Evolutionary conservation across 352 stramenopile genomes (phyloP).

Genomic region (Pythium myriotylum): DNA sequence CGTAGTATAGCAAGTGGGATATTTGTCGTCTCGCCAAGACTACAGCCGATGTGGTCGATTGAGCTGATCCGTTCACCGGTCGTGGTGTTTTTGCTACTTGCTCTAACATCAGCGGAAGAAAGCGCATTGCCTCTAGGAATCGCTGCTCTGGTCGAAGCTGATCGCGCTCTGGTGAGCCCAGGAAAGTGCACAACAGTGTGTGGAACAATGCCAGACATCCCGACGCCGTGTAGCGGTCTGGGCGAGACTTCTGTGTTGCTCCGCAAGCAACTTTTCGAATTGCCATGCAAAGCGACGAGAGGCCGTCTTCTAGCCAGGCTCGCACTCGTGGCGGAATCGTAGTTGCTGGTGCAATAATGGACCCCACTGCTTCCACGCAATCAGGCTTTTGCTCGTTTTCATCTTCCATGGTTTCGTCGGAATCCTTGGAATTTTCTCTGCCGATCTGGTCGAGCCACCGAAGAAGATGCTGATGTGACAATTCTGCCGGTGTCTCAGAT

Average conservation of each 20-base stretch:
- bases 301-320: conserved; percentile 66
- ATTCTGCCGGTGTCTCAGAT: background rate
- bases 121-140: conserved; percentile 74
- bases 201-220: conserved; percentile 81
- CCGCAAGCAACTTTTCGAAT: conserved; percentile 84
- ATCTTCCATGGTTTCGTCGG: conserved; percentile 22
- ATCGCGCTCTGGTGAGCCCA: conserved; percentile 57
- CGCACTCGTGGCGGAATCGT: conserved; percentile 34
- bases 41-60: background rate
- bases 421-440: conserved; percentile 8
- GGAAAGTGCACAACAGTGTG: conserved; percentile 76
- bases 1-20: conserved; percentile 68
- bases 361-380: background rate
- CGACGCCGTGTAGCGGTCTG: conserved; percentile 76
- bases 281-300: conserved; percentile 83
- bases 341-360: background rate
- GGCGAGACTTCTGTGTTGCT: conserved; percentile 82
- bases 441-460: conserved; percentile 46
- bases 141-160: conserved; percentile 64
- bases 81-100: conserved; percentile 41
- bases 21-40: conserved; percentile 46
- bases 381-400: conserved; percentile 22
- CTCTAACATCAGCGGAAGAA: conserved; percentile 72
- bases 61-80: conserved; percentile 24
- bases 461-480: conserved; percentile 35